Conservation (phyloP, 305 asterid species). For the Rubia peregrina region DNA sequence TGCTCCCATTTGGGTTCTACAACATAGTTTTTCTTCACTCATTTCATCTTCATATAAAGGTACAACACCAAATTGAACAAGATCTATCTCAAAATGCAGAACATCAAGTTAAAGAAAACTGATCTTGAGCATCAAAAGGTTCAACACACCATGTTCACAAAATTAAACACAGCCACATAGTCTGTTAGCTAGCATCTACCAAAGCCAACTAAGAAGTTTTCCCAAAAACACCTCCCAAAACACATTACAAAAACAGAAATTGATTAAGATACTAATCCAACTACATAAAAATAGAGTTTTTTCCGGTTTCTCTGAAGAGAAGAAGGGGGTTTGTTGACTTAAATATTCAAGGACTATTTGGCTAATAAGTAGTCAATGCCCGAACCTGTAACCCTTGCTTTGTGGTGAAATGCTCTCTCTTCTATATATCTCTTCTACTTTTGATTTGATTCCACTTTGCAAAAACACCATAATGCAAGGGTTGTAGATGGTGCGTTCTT, state of each 20-base stretch:
- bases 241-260: neutral
- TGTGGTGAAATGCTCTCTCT: constrained; percentile 27
- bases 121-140: neutral
- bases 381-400: constrained; percentile 67
- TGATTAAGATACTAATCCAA: neutral
- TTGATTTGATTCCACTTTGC: neutral
- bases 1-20: too few species aligned
- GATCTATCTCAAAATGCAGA: too few species aligned
- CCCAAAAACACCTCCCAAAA: neutral
- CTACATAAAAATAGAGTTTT: neutral
- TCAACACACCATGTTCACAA: neutral
- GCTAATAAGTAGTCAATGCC: constrained; percentile 67
- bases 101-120: neutral
- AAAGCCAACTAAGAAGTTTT: neutral
- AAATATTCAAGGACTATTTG: constrained; percentile 2
- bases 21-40: too few species aligned
- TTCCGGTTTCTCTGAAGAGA: neutral
- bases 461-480: constrained; percentile 43
- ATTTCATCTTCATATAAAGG: too few species aligned
- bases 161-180: neutral
- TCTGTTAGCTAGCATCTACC: neutral
- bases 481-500: constrained; percentile 80
- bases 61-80: too few species aligned
- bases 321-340: constrained; percentile 35
- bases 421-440: neutral